phyloP scores from a whole-genome alignment of 148 eudicot species.

The Talinum fruticosum region DNA sequence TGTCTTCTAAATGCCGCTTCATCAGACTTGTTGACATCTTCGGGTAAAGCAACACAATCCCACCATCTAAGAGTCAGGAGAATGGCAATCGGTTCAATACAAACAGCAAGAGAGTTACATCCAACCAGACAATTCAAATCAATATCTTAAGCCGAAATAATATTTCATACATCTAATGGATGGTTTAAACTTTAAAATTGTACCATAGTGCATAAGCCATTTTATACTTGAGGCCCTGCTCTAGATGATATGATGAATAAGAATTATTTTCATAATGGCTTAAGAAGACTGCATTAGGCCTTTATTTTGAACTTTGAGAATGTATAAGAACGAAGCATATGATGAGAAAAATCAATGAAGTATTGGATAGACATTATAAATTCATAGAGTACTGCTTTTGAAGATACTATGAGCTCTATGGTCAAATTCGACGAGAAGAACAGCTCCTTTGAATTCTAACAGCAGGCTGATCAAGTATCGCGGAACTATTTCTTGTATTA shows the following conservation, averaged over 20 bases:
- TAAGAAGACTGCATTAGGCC: not conserved
- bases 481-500: not conserved
- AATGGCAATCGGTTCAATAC: not conserved
- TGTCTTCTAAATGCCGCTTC: constrained; percentile 73
- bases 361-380: not conserved
- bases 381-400: not conserved
- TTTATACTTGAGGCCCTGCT: too few species aligned
- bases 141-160: not conserved
- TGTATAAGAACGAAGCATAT: not conserved
- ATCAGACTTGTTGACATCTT: constrained; percentile 60
- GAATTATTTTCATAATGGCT: not conserved
- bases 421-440: not conserved
- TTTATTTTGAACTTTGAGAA: not conserved
- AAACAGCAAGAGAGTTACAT: not conserved
- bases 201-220: not conserved
- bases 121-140: not conserved
- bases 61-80: constrained; percentile 70
- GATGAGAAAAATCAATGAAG: not conserved
- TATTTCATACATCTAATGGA: not conserved
- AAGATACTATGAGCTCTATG: not conserved
- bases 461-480: not conserved
- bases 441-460: not conserved
- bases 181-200: not conserved
- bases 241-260: not conserved
- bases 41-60: constrained; percentile 93